Conservation (phyloP, 2,329 filamentous ascomycete genomes). For the Coniochaeta prunicola region DNA sequence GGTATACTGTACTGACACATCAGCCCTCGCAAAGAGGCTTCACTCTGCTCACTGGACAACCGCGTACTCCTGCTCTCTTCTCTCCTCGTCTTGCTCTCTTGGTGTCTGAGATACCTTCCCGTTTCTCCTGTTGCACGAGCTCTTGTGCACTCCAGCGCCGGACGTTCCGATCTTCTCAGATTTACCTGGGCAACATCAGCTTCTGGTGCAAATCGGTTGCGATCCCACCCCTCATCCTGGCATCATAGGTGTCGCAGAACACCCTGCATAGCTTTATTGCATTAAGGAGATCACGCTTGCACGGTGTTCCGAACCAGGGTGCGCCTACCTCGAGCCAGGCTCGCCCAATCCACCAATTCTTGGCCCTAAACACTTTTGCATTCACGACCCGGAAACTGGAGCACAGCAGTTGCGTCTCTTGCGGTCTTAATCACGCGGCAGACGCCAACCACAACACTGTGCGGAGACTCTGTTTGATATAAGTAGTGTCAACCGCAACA, state of each 20-base stretch:
- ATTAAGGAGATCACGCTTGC: conserved; percentile 28
- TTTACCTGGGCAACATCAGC: conserved; percentile 10
- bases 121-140: neutral
- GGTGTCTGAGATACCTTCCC: neutral
- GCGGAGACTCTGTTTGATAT: conserved; percentile 16
- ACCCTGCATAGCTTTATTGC: conserved; percentile 25
- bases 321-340: conserved; percentile 19
- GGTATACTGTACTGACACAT: neutral
- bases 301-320: conserved; percentile 25
- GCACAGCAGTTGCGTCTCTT: conserved; percentile 16
- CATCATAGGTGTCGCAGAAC: conserved; percentile 11
- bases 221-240: neutral
- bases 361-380: conserved; percentile 7
- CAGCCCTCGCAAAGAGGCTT: neutral
- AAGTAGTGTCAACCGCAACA: conserved; percentile 18
- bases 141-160: neutral
- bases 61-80: neutral
- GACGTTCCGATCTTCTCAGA: neutral
- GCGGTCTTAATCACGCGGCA: conserved; percentile 10
- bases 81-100: neutral
- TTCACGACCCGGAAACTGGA: conserved; percentile 12
- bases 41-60: neutral
- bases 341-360: conserved; percentile 10
- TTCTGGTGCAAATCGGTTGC: conserved; percentile 11
- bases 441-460: neutral